These are phyloP conservation scores for Kwoniella dejecticola DNA, from an alignment of 768 basidiomycete genomes.

Conservation along the genomic window DNA sequence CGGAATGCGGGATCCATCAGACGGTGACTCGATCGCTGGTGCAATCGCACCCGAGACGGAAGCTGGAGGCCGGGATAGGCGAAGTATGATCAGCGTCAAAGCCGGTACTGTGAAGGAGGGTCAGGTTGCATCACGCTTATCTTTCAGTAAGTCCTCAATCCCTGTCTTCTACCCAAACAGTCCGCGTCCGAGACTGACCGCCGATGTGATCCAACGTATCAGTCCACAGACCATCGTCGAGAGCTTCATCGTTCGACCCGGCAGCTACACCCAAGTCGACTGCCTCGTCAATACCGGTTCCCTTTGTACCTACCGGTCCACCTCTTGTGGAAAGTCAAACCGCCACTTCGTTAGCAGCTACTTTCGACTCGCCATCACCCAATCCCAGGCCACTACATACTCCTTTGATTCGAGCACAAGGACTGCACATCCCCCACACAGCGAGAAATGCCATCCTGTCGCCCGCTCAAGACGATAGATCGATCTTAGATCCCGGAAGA, in stretches of 20 bases:
- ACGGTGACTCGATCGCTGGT: too few relatives aligned
- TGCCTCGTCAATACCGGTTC: slow-evolving; percentile 4
- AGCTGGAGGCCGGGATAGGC: too few relatives aligned
- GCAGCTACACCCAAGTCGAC: slow-evolving; percentile 17
- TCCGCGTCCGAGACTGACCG: too few relatives aligned
- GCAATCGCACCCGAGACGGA: too few relatives aligned
- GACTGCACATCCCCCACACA: too few relatives aligned
- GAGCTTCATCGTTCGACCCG: slow-evolving; percentile 10
- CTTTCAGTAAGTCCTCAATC: too few relatives aligned
- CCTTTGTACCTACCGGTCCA: slow-evolving; percentile 8
- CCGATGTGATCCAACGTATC: too few relatives aligned
- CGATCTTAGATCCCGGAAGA: slow-evolving; percentile 27
- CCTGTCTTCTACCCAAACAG: too few relatives aligned
- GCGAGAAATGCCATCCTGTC: too few relatives aligned
- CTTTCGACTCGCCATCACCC: slow-evolving; percentile 18
- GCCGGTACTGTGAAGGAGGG: too few relatives aligned
- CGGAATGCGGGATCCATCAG: slow-evolving; percentile 3
- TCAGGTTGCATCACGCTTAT: too few relatives aligned
- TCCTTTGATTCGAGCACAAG: background rate
- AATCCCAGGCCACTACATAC: slow-evolving; percentile 9
- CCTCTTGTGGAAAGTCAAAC: slow-evolving; percentile 4
- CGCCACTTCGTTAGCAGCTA: slow-evolving; percentile 6
- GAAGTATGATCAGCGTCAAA: too few relatives aligned
- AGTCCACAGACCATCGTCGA: slow-evolving; percentile 15
- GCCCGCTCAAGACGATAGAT: slow-evolving; percentile 31